These are phyloP conservation scores for Alternaria conjuncta DNA, from an alignment of 2,329 filamentous ascomycete species.

Conservation along the genomic window DNA sequence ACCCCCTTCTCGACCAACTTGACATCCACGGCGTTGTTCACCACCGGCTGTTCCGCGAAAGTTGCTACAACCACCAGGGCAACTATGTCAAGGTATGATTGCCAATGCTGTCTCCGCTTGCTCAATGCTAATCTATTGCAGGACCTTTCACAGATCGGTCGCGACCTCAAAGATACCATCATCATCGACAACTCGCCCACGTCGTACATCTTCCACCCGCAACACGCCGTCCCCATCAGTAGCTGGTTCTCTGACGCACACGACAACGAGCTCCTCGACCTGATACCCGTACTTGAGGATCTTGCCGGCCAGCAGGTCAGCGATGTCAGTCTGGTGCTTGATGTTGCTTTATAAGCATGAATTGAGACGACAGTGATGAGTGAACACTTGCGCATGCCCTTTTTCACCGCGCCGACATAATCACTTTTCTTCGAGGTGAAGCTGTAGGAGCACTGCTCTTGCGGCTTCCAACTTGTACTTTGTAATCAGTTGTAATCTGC, in stretches of 20 bases:
- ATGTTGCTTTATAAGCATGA: constrained; percentile 71
- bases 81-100: constrained; percentile 86
- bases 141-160: constrained; percentile 94
- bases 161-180: constrained; percentile 95
- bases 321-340: constrained; percentile 96
- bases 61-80: constrained; percentile 98
- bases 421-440: constrained; percentile 20
- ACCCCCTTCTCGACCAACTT: constrained; percentile 92
- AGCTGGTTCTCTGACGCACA: constrained; percentile 99
- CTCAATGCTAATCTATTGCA: constrained; percentile 32
- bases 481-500: constrained; percentile 51
- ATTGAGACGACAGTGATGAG: constrained; percentile 21
- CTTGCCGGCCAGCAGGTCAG: constrained; percentile 85
- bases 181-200: constrained; percentile 99
- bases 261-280: constrained; percentile 95
- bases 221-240: constrained; percentile 98
- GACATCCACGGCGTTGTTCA: constrained; percentile 98
- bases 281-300: constrained; percentile 98
- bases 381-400: constrained; percentile 35
- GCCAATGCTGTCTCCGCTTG: neutral
- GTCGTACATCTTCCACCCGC: constrained; percentile 98
- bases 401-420: constrained; percentile 31
- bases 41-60: constrained; percentile 94
- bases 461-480: constrained; percentile 37
- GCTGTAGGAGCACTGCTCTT: constrained; percentile 6